Base-by-base conservation (phyloP, 2,329 filamentous ascomycete species). In the Pyrenophora graminea region DNA sequence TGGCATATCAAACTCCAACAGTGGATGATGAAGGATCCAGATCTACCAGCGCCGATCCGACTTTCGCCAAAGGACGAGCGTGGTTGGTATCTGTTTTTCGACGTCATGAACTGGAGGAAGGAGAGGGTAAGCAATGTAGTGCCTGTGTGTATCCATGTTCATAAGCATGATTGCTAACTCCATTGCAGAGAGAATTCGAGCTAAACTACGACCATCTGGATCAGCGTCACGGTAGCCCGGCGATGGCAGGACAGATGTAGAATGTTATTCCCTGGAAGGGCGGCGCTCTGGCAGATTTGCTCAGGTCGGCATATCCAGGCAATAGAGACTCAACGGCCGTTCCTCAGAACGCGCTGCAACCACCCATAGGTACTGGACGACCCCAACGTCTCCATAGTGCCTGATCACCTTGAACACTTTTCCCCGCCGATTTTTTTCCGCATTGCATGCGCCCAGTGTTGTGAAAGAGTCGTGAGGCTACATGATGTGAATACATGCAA, bases 1-100 rank as follows among this genome's bases (percentile, higher is more conserved):
- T 82, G 79, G 75, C 80, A 82, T 70, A 82, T 77, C 61, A 72
- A 78, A 46, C 73, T 81, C 17, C 75, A 77, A 47, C 77, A 81
- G 56, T 82, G 80, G 80, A 75, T 82, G 72, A 80, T 80, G 70
- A 82, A 82, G 63, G 80, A 82, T 39, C 71, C 74, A 13, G 77
- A 75, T 57, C 74, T 68, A 19, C 71, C 71, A 23, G 66, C 68
- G 25, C 77, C 79, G 5, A 71, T 76, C 9, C 73, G 77, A 17
- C 64, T 80, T 32, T 75, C 73, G 37, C 74, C 76, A 37, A 75
- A 77, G 41, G 72, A 75, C 48, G 80, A 82, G 66, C 74, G 77
- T 41, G 80, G 80, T 18, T 76, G 78, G 61, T 82, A 82, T 67
- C 70, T 82, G 48, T 82, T 82, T 72, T 82, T 81, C 63, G 79